Conservation (phyloP, 176 grass and related monocot genomes). For the Themeda triandra region DNA sequence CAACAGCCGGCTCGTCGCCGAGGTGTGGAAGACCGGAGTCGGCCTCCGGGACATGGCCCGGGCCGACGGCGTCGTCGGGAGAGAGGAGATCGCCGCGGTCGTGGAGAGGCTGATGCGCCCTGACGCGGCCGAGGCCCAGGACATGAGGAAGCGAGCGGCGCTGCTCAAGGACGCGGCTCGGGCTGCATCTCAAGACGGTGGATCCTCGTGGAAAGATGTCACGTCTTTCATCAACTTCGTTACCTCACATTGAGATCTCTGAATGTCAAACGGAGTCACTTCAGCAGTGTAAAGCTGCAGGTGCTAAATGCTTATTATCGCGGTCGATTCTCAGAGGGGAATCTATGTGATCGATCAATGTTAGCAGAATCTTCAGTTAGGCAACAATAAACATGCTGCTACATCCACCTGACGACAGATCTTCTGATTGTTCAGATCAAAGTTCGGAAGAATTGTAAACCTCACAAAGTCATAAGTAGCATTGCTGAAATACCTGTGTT, state of each 20-base stretch:
- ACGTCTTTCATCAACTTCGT: constrained; percentile 37
- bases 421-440: neutral
- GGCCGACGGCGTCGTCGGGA: neutral
- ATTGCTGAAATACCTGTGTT: too few relatives aligned
- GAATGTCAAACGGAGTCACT: too few relatives aligned
- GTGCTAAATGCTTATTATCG: too few relatives aligned
- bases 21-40: constrained; percentile 29
- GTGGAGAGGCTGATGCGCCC: constrained; percentile 33
- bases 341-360: neutral
- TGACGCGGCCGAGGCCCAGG: neutral
- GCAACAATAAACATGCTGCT: neutral
- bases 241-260: neutral
- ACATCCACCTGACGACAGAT: neutral
- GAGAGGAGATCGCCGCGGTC: constrained; percentile 12
- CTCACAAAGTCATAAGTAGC: too few relatives aligned
- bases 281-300: too few relatives aligned
- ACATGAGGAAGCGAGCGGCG: constrained; percentile 23
- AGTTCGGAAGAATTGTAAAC: too few relatives aligned
- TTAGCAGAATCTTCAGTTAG: neutral
- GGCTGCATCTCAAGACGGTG: constrained; percentile 2
- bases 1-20: constrained; percentile 25
- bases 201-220: constrained; percentile 26
- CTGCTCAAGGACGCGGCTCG: constrained; percentile 19
- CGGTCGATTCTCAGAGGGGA: too few relatives aligned
- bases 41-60: constrained; percentile 19